Evolutionary conservation across 2,329 filamentous ascomycete species (phyloP), one percentile per base, ranked within the genome.

Genomic region (Ustilaginoidea virens): DNA sequence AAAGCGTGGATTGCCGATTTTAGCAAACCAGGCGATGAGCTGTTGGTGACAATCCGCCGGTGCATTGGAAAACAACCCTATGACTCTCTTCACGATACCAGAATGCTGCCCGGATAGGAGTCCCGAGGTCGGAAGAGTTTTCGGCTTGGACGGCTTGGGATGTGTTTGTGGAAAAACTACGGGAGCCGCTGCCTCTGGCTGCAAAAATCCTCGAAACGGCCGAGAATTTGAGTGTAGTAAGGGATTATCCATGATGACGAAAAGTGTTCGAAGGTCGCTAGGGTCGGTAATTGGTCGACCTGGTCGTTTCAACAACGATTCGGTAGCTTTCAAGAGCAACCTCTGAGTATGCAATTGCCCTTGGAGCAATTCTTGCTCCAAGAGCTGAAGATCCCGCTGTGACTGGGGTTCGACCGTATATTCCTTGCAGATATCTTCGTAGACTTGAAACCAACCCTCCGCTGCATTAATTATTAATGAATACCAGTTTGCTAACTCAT

Each of bases 241-340:
- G 5, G 86, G 86, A 47, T 92, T 93, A 12, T 72, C 71, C 21
- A 90, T 51, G 15, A 92, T 58, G 18, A 93, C 73, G 11, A 93
- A 58, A 12, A 93, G 57, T 47, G 87, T 90, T 5, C 85, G 68
- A 22, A 80, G 58, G 40, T 92, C 74, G 35, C 75, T 68, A 0
- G 80, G 71, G 16, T 71, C 68, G 27, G 61, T 66, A 28, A 93
- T 49, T 5, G 69, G 69, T 18, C 75, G 68, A 2, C 80, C 74
- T 0, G 86, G 85, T 12, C 83, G 69, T 49, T 86, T 92, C 13
- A 93, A 59, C 6, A 92, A 53, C 40, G 68, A 74, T 48, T 93
- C 86, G 0, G 73, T 80, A 7, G 75, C 74, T 49, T 86, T 92
- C 15, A 93, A 57, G 6, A 93, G 52, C 1, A 72, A 65, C 31